Conservation (phyloP, 148 eudicot species). For the Dianthus caryophyllus region DNA sequence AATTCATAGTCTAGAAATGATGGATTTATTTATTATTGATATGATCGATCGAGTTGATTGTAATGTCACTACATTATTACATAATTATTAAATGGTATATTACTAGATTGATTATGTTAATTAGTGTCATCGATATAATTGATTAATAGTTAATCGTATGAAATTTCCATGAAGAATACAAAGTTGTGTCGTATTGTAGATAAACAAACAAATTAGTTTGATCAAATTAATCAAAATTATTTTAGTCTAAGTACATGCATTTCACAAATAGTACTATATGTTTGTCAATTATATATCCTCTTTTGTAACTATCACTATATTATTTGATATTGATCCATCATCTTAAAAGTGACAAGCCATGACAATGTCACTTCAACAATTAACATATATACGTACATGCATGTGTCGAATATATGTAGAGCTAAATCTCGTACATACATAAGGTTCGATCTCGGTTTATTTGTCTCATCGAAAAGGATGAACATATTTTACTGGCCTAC, state of each 20-base stretch:
- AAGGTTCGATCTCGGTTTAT: too few species aligned
- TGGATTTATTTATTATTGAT: too few species aligned
- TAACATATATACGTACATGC: background rate
- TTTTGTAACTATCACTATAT: slow-evolving; percentile 15
- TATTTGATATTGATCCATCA: slow-evolving; percentile 8
- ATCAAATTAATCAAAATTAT: background rate
- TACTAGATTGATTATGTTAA: background rate
- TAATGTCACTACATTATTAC: background rate
- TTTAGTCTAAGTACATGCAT: slow-evolving; percentile 4
- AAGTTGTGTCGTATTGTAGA: slow-evolving; percentile 2
- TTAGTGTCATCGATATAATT: too few species aligned
- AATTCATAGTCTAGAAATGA: background rate
- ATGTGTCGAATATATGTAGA: background rate
- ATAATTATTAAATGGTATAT: background rate
- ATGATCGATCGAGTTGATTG: too few species aligned
- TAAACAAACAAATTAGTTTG: background rate
- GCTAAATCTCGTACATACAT: background rate
- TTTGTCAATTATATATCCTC: background rate
- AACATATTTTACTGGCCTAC: too few species aligned
- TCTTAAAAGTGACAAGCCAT: slow-evolving; percentile 13
- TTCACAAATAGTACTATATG: background rate
- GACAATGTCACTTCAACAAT: slow-evolving; percentile 13
- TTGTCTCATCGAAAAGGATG: too few species aligned
- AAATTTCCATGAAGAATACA: background rate
- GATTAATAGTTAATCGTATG: background rate